phyloP scores from a whole-genome alignment of 192 early-diverging fungal genomes.

The Podila verticillata region DNA sequence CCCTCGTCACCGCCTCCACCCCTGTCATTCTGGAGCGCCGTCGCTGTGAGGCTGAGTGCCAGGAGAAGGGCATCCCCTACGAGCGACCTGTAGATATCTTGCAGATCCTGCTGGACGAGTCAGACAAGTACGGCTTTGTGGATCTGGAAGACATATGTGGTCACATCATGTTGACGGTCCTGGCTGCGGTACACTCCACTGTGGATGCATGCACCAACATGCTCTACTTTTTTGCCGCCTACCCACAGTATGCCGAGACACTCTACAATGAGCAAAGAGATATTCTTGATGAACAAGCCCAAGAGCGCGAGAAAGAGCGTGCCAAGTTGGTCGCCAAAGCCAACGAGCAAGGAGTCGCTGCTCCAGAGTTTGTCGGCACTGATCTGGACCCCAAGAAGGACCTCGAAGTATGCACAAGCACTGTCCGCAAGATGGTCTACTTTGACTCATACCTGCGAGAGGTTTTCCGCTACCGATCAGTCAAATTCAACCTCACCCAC shows the following conservation, averaged over 20 bases:
- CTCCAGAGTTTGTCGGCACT: constrained; percentile 16
- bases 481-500: constrained; percentile 16
- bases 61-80: constrained; percentile 6
- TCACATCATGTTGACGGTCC: constrained; percentile 38
- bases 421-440: constrained; percentile 51
- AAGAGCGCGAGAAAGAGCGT: constrained; percentile 26
- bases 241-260: constrained; percentile 27
- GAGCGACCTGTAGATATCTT: constrained; percentile 50
- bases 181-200: constrained; percentile 49
- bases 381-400: constrained; percentile 37
- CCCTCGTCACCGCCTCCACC: constrained; percentile 7
- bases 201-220: constrained; percentile 29
- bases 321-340: constrained; percentile 8
- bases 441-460: constrained; percentile 55
- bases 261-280: constrained; percentile 49
- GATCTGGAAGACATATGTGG: constrained; percentile 45
- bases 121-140: constrained; percentile 41
- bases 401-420: constrained; percentile 10
- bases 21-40: constrained; percentile 39
- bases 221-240: constrained; percentile 43
- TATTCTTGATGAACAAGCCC: constrained; percentile 18
- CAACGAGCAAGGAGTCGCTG: neutral
- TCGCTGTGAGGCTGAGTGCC: constrained; percentile 20
- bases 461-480: constrained; percentile 35
- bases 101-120: constrained; percentile 40